Evolutionary conservation across 208 protist genomes (phyloP).

Genomic region (Strigomonas culicis): DNA sequence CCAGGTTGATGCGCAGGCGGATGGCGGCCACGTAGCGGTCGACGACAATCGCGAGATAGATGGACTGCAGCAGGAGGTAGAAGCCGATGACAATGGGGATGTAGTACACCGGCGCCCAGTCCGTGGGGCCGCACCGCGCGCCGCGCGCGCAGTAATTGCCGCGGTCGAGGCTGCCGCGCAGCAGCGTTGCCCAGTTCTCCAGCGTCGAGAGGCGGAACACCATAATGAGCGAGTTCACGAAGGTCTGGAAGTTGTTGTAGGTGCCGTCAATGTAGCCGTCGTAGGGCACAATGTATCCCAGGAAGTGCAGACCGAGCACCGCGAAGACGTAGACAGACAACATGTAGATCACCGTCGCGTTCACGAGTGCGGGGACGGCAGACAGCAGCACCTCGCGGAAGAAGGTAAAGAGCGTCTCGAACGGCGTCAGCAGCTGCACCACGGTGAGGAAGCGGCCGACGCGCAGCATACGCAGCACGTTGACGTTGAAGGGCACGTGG

Average conservation of each 20-base stretch:
- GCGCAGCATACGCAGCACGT: slow-evolving; percentile 83
- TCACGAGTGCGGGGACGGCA: slow-evolving; percentile 66
- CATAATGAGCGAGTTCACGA: slow-evolving; percentile 85
- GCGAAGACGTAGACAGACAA: slow-evolving; percentile 87
- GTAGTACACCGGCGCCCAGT: slow-evolving; percentile 87
- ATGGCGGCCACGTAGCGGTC: slow-evolving; percentile 78
- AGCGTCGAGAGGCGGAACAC: slow-evolving; percentile 83
- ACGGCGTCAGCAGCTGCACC: slow-evolving; percentile 40
- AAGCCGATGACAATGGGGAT: slow-evolving; percentile 78
- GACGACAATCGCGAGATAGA: slow-evolving; percentile 85
- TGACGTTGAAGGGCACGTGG: slow-evolving; percentile 84
- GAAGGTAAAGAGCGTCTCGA: slow-evolving; percentile 52
- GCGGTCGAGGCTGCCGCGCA: slow-evolving; percentile 66
- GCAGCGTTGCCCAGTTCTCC: slow-evolving; percentile 85
- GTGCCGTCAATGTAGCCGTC: slow-evolving; percentile 62
- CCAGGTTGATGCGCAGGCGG: slow-evolving; percentile 61
- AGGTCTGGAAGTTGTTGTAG: slow-evolving; percentile 88
- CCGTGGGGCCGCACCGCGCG: slow-evolving; percentile 58
- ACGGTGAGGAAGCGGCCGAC: slow-evolving; percentile 66
- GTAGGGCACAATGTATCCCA: slow-evolving; percentile 78
- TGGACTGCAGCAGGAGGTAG: slow-evolving; percentile 59
- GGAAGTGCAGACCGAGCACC: slow-evolving; percentile 85
- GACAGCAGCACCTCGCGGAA: slow-evolving; percentile 62
- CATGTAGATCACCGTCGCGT: slow-evolving; percentile 77
- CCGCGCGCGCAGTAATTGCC: slow-evolving; percentile 42